These are phyloP conservation scores for Saturnispora saitoi DNA, from an alignment of 805 yeast species.

Conservation along the genomic window DNA sequence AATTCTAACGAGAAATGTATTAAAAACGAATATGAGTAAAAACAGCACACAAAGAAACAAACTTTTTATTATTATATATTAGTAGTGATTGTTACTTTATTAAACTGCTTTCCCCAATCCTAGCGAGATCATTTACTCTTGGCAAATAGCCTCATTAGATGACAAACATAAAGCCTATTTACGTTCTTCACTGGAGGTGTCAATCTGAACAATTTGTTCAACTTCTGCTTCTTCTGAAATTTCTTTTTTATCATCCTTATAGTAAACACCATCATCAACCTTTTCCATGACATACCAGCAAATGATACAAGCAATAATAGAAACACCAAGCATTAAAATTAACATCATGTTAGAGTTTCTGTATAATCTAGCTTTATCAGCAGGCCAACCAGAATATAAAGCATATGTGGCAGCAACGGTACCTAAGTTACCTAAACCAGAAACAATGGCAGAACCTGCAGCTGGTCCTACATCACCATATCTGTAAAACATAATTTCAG, in stretches of 20 bases:
- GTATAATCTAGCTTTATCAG: constrained; percentile 52
- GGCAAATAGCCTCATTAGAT: neutral
- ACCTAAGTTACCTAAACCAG: constrained; percentile 83
- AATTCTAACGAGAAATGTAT: too few relatives aligned
- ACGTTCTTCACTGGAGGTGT: neutral
- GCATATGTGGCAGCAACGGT: constrained; percentile 83
- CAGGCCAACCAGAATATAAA: constrained; percentile 81
- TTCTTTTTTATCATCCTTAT: neutral
- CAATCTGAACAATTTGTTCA: neutral
- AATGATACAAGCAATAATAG: constrained; percentile 45
- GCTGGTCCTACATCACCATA: constrained; percentile 85
- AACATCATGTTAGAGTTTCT: constrained; percentile 76
- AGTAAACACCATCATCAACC: constrained; percentile 16
- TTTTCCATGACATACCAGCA: constrained; percentile 19
- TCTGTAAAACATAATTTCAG: constrained; percentile 59
- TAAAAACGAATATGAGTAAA: too few relatives aligned
- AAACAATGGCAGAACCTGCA: constrained; percentile 71
- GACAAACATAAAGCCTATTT: neutral
- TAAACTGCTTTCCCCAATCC: too few relatives aligned
- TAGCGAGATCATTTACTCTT: too few relatives aligned
- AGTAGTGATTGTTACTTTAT: too few relatives aligned
- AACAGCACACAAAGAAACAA: too few relatives aligned
- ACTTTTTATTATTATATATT: too few relatives aligned
- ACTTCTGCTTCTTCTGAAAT: neutral
- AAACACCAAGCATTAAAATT: constrained; percentile 65